Evolutionary conservation across 23 red algal species (phyloP).

Genomic region (Gracilariopsis chorda): DNA sequence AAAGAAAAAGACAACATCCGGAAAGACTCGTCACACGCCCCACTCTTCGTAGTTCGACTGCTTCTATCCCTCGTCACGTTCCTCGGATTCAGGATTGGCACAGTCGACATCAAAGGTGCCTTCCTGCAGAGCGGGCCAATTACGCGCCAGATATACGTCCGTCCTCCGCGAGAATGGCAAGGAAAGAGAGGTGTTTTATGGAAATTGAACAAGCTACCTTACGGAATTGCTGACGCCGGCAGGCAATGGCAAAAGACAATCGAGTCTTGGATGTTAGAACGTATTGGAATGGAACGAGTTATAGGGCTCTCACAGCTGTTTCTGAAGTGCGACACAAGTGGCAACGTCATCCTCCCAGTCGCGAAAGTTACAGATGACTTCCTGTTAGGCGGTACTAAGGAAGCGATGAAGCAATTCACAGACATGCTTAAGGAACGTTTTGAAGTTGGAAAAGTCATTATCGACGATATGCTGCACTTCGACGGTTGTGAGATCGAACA

Average conservation of each 20-base stretch:
- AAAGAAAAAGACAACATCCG: neutral
- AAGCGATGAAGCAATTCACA: neutral
- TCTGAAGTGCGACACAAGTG: neutral
- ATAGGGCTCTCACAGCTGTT: neutral
- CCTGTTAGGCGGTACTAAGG: neutral
- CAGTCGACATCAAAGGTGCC: constrained; percentile 8
- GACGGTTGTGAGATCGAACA: neutral
- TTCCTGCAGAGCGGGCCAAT: constrained; percentile 14
- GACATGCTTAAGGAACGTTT: neutral
- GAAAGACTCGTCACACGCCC: neutral
- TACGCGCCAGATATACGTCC: neutral
- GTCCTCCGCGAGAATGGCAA: neutral
- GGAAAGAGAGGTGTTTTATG: neutral
- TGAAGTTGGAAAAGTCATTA: neutral
- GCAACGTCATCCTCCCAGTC: neutral
- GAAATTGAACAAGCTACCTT: neutral
- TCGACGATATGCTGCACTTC: neutral
- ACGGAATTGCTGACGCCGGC: neutral
- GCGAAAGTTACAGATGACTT: constrained; percentile 13
- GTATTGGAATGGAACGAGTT: neutral
- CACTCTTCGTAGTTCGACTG: neutral
- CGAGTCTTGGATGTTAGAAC: neutral
- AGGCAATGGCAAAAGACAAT: neutral
- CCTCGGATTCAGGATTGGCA: neutral
- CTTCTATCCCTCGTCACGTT: neutral